Percentiles rank a stretch among this genome's conserved stretches.
Conservation (phyloP, 2,329 filamentous ascomycete genomes). For the Aspergillus intermedius region DNA sequence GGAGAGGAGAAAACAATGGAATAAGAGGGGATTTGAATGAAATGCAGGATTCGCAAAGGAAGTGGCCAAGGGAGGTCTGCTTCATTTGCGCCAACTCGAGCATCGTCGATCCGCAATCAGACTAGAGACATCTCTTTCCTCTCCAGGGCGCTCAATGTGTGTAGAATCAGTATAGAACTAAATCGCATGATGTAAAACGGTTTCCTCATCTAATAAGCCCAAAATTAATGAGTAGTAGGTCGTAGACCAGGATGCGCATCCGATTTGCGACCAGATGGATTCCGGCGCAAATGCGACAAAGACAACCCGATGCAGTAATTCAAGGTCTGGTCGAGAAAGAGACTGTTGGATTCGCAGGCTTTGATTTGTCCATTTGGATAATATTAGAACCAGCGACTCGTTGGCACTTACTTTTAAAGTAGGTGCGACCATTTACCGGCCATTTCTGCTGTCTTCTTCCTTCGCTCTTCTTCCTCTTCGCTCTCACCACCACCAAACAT, state of each 20-base stretch:
- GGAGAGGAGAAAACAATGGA: neutral
- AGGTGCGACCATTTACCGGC: slow-evolving; percentile 9
- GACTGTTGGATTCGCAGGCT: neutral
- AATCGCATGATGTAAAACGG: too few relatives aligned
- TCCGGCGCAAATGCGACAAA: slow-evolving; percentile 5
- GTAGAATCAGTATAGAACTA: too few relatives aligned
- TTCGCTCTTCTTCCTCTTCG: slow-evolving; percentile 8
- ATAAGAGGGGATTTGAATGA: neutral
- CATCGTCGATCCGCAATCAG: neutral
- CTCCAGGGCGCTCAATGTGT: too few relatives aligned
- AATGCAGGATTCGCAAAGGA: too few relatives aligned
- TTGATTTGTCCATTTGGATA: neutral
- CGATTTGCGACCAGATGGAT: slow-evolving; percentile 1
- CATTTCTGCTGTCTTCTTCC: slow-evolving; percentile 9
- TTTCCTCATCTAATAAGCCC: too few relatives aligned
- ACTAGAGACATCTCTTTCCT: too few relatives aligned
- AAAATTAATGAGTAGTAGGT: too few relatives aligned
- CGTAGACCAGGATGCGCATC: slow-evolving; percentile 1
- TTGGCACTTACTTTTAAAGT: too few relatives aligned
- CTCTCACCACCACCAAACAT: slow-evolving; percentile 6
- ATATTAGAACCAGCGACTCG: too few relatives aligned
- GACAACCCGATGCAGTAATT: neutral
- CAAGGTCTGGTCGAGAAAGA: neutral
- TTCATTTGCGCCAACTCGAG: slow-evolving; percentile 10
- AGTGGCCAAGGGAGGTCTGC: slow-evolving; percentile 7